Conservation (phyloP, 352 stramenopile species). For the Globisporangium perplexum region DNA sequence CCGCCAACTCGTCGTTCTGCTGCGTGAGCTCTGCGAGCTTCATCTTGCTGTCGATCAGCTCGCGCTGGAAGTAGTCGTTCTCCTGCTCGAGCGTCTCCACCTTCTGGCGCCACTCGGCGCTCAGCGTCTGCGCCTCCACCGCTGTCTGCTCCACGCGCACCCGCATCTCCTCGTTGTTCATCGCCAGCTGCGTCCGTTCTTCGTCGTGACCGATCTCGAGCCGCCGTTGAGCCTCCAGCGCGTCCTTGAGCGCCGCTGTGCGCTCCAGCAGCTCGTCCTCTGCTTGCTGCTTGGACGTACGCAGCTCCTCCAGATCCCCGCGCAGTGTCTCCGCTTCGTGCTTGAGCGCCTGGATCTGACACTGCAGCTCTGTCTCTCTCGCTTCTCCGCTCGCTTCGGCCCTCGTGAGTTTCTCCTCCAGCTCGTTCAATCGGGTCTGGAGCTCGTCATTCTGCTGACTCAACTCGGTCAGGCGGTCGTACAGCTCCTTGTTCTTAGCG, state of each 20-base stretch:
- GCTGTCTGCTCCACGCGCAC: conserved; percentile 33
- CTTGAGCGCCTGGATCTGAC: conserved; percentile 42
- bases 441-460: conserved; percentile 48
- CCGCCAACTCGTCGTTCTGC: conserved; percentile 61
- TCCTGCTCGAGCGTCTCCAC: conserved; percentile 53
- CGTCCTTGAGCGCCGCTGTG: conserved; percentile 33
- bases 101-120: conserved; percentile 28
- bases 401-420: conserved; percentile 37
- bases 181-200: conserved; percentile 30
- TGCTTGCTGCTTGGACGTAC: conserved; percentile 35
- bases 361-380: conserved; percentile 39
- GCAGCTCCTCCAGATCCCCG: conserved; percentile 43
- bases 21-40: conserved; percentile 70
- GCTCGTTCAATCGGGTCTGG: conserved; percentile 53
- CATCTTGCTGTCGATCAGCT: conserved; percentile 83
- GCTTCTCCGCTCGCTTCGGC: conserved; percentile 32
- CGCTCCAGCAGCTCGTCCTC: conserved; percentile 45
- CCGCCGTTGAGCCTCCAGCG: conserved; percentile 36
- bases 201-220: conserved; percentile 36
- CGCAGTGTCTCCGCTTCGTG: conserved; percentile 39
- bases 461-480: conserved; percentile 45
- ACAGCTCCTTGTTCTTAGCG: conserved; percentile 49
- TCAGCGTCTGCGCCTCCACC: conserved; percentile 27
- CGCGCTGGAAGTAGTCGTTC: conserved; percentile 79
- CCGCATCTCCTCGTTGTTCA: conserved; percentile 49